Evolutionary conservation across 352 stramenopile species (phyloP).

Genomic region (Phytophthora hybrid): DNA sequence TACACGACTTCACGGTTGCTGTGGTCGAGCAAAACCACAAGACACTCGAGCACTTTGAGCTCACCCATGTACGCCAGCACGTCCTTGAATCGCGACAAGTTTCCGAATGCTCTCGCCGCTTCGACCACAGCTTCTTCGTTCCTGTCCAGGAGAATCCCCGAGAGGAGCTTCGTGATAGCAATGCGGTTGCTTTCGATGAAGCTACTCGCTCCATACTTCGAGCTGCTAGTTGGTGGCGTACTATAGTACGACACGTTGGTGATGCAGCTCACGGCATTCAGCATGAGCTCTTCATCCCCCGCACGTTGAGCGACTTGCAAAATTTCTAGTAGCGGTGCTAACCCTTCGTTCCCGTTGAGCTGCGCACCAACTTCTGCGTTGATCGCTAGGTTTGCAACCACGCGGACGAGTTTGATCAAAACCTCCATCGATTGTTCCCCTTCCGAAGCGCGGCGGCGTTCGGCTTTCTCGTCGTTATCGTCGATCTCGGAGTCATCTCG

Average conservation of each 20-base stretch:
- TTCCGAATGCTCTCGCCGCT: constrained; percentile 85
- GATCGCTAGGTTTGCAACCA: constrained; percentile 87
- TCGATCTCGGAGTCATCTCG: not conserved
- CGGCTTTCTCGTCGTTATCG: constrained; percentile 13
- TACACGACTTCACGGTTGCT: constrained; percentile 84
- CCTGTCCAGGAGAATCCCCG: constrained; percentile 63
- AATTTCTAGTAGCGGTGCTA: constrained; percentile 56
- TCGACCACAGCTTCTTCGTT: constrained; percentile 90
- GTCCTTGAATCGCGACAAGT: constrained; percentile 81
- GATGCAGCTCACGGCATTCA: constrained; percentile 89
- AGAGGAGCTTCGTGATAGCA: constrained; percentile 47
- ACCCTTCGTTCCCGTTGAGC: constrained; percentile 46
- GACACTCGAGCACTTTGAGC: constrained; percentile 69
- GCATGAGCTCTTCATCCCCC: constrained; percentile 84
- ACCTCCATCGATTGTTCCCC: constrained; percentile 59
- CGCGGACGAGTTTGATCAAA: constrained; percentile 82
- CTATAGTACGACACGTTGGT: constrained; percentile 91
- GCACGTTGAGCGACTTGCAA: constrained; percentile 44
- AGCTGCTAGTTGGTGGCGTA: constrained; percentile 7
- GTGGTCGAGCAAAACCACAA: constrained; percentile 84
- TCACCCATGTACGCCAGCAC: constrained; percentile 62
- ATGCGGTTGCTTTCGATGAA: constrained; percentile 63
- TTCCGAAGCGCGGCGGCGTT: constrained; percentile 14
- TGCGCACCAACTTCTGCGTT: constrained; percentile 64
- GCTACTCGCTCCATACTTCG: constrained; percentile 8